Percentiles rank a stretch among this genome's conserved stretches.
phyloP scores from a whole-genome alignment of 129 eudicot genomes.

The Centella asiatica region DNA sequence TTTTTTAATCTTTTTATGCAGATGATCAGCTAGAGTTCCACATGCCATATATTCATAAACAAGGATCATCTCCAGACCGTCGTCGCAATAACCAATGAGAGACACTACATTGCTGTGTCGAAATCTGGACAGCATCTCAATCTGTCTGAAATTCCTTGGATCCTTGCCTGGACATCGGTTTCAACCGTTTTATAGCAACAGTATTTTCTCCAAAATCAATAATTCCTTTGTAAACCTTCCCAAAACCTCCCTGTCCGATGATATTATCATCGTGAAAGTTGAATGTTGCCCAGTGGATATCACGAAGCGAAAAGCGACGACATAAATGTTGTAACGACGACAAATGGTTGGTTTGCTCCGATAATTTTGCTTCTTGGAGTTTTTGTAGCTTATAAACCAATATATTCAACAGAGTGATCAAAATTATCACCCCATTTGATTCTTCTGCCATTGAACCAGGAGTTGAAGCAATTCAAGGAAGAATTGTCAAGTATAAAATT shows the following conservation, averaged over 20 bases:
- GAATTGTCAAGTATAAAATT: too few relatives aligned
- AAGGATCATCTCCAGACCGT: not conserved
- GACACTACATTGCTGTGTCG: slow-evolving; percentile 4
- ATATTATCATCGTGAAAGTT: not conserved
- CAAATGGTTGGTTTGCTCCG: not conserved
- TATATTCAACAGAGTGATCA: slow-evolving; percentile 15
- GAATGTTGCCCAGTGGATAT: not conserved
- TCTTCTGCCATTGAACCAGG: not conserved
- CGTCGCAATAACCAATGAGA: not conserved
- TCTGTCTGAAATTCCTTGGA: slow-evolving; percentile 1
- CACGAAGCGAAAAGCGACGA: slow-evolving; percentile 8
- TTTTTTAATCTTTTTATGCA: not conserved
- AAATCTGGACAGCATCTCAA: not conserved
- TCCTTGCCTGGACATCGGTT: slow-evolving; percentile 30
- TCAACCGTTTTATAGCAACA: slow-evolving; percentile 35
- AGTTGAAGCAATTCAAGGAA: not conserved
- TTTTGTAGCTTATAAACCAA: slow-evolving; percentile 14
- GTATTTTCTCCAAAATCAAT: not conserved
- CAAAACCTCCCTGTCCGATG: slow-evolving; percentile 9
- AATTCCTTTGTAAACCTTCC: not conserved
- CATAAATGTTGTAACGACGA: not conserved
- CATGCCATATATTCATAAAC: slow-evolving; percentile 4
- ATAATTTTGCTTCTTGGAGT: not conserved
- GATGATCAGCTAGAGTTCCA: slow-evolving; percentile 4
- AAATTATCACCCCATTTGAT: not conserved